Base-by-base conservation (phyloP, 768 basidiomycete species). In the Suillus weaverae region DNA sequence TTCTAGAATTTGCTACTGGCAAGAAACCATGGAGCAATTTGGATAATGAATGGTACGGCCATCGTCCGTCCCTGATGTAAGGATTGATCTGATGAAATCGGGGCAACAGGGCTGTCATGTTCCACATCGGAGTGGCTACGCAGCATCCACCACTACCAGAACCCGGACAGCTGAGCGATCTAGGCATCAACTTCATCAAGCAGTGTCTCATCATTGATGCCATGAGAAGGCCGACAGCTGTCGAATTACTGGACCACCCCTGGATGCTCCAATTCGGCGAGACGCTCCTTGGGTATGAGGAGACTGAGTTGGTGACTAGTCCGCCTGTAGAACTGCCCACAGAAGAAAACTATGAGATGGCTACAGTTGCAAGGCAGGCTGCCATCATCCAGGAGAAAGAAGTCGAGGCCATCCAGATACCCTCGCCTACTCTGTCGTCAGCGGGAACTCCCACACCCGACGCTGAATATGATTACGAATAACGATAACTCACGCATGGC, bases 21-120 rank as follows among this genome's bases (percentile, higher is more conserved):
- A 89, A 91, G 73, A 97, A 98, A 72, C 97, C 97, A 1, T 99
- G 97, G 97, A 96, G 92, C 71, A 96, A 97, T 73, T 88, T 97
- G 48, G 97, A 99, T 75, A 99, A 99, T 70, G 97, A 99, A 85
- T 99, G 97, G 97, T 95, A 67, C 67, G 86, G 67, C 13, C 33
- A 59, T 59, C 6, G 6, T 59, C 11, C 26, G 11, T 18, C 36
- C 41, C 9, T 55, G n/a, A 61, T 48, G 63, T 8, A 33, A 50
- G 30, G 51, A 38, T 14, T 7, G 48, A n/a, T 7, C 14, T 51
- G 46, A 55, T 6, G 11, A 39, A 41, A 32, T 11, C 4, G 20
- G 26, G 26, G 10, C 11, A 32, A 61, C 70, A 97, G 96, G 96
- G 96, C 97, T n/a, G 97, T 98, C 79, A 98, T 98, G 97, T 99